Conservation (phyloP, 2,329 filamentous ascomycete genomes). For the Chrysosporium queenslandicum region DNA sequence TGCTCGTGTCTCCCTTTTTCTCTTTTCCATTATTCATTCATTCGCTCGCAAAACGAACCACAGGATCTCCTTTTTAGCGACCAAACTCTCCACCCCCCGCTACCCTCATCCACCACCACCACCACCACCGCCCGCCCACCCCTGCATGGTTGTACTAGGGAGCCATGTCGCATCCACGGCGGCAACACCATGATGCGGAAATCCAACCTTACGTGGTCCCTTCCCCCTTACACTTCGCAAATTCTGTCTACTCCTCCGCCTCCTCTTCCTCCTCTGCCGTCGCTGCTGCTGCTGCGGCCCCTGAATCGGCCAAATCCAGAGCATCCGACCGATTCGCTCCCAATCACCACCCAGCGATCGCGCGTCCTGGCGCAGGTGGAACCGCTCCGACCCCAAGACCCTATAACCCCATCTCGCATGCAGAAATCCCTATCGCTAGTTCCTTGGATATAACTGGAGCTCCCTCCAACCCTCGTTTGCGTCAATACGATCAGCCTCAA, state of each 20-base stretch:
- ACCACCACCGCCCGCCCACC: no score
- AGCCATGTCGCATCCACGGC: slow-evolving; percentile 13
- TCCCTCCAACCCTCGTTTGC: slow-evolving; percentile 1
- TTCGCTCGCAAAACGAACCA: no score
- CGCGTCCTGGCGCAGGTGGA: slow-evolving; percentile 1
- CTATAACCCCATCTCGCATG: background rate
- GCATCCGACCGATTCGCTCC: background rate
- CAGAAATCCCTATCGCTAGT: background rate
- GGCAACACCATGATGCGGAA: slow-evolving; percentile 9
- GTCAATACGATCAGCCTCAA: slow-evolving; percentile 1
- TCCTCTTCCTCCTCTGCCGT: no score
- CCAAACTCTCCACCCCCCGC: background rate
- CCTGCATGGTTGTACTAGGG: slow-evolving; percentile 9
- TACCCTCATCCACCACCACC: background rate
- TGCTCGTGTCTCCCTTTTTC: no score
- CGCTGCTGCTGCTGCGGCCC: background rate
- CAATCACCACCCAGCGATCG: background rate
- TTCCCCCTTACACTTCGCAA: background rate
- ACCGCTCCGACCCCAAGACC: background rate
- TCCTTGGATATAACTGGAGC: background rate
- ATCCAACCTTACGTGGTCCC: slow-evolving; percentile 8
- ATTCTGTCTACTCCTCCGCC: background rate
- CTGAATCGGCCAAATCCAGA: background rate
- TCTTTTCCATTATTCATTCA: no score
- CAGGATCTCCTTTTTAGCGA: no score